Percentiles rank a stretch among this genome's conserved stretches.
phyloP scores from a whole-genome alignment of 169 alveolate species.

The Cystoisospora suis region DNA sequence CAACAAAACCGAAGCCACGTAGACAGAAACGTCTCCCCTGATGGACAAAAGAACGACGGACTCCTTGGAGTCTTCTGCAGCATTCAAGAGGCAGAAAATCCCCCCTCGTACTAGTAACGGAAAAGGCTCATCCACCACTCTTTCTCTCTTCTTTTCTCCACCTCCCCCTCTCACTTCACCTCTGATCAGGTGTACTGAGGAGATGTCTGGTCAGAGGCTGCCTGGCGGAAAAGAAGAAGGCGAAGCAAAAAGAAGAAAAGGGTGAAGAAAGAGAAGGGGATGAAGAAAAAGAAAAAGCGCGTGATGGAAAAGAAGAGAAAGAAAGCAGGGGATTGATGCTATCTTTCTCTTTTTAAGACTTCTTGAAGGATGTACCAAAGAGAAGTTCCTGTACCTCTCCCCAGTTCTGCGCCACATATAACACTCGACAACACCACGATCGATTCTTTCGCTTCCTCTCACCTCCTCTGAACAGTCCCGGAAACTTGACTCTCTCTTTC shows the following conservation, averaged over 20 bases:
- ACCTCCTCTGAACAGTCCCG: too few species aligned
- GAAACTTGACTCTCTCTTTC: too few species aligned
- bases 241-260: not conserved
- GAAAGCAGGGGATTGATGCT: not conserved
- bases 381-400: not conserved
- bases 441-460: not conserved
- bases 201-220: not conserved
- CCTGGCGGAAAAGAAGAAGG: not conserved
- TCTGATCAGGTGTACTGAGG: not conserved
- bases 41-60: not conserved
- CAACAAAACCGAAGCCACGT: too few species aligned
- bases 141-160: too few species aligned
- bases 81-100: not conserved
- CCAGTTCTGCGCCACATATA: conserved; percentile 26
- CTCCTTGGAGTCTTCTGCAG: not conserved
- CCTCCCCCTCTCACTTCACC: too few species aligned
- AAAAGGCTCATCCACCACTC: too few species aligned
- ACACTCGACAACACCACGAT: not conserved
- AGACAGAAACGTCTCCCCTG: not conserved
- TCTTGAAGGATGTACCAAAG: not conserved
- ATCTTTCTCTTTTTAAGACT: not conserved
- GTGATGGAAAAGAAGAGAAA: not conserved
- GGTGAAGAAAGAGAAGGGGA: not conserved
- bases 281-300: not conserved
- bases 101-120: too few species aligned